These are phyloP conservation scores for Scheffersomyces stipitis DNA, from an alignment of 805 yeast species.

Conservation along the genomic window DNA sequence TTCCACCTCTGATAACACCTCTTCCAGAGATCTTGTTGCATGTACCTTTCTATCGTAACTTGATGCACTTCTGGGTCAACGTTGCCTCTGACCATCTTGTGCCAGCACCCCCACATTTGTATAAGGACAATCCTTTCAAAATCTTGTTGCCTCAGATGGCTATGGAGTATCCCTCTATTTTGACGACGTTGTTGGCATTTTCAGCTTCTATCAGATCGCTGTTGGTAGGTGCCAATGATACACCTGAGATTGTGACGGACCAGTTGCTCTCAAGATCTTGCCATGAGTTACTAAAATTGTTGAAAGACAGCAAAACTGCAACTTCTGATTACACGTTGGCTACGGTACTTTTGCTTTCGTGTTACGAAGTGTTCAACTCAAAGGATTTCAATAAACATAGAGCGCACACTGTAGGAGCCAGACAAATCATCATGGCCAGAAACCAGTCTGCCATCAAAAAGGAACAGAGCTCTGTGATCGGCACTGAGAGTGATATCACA, in stretches of 20 bases:
- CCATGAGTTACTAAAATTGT: constrained; percentile 50
- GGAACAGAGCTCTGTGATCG: constrained; percentile 7
- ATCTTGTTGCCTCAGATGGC: constrained; percentile 69
- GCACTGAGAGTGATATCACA: constrained; percentile 40
- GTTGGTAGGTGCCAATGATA: constrained; percentile 18
- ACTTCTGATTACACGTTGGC: constrained; percentile 69
- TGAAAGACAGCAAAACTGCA: constrained; percentile 52
- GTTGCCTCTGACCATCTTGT: constrained; percentile 62
- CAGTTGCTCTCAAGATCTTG: constrained; percentile 57
- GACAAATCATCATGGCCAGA: constrained; percentile 58
- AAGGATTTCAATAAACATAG: constrained; percentile 54
- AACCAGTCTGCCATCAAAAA: constrained; percentile 16
- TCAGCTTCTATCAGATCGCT: constrained; percentile 33
- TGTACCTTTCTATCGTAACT: constrained; percentile 59
- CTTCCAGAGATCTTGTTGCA: constrained; percentile 60
- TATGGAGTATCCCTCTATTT: constrained; percentile 52
- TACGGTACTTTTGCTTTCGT: constrained; percentile 55
- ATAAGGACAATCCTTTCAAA: constrained; percentile 64
- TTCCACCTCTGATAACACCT: constrained; percentile 33
- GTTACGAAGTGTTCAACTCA: constrained; percentile 51
- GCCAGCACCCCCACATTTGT: constrained; percentile 59
- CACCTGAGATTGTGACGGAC: constrained; percentile 43
- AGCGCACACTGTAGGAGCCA: constrained; percentile 66
- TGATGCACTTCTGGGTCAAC: constrained; percentile 62
- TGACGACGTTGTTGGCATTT: constrained; percentile 54